Evolutionary conservation across 2,329 filamentous ascomycete species (phyloP), one percentile per base, ranked within the genome.

Genomic region (Sclerotiophoma versabilis): DNA sequence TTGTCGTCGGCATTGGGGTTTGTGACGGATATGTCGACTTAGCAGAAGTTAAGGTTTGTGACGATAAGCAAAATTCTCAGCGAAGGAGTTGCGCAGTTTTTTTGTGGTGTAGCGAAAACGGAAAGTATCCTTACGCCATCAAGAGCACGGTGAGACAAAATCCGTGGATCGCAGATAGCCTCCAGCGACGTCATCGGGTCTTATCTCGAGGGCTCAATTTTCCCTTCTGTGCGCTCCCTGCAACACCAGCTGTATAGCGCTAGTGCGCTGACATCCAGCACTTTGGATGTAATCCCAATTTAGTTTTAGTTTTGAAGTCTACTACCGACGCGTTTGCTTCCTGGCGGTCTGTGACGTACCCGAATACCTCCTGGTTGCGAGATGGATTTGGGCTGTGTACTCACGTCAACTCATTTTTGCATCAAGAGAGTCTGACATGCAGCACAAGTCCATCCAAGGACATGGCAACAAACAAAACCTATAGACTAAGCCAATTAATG

Each of bases 1-100:
- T 49, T 44, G 39, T 68, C 66, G 7, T 57, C 43, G n/a, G 56
- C 57, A 1, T 54, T 57, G 12, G 56, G 54, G 37, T 70, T 64
- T 3, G 60, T 65, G 17, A 75, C 74, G 1, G 66, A 72, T 22
- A 77, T 58, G 5, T 65, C 72, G 33, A 76, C 55, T 41, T 76
- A 71, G 64, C 75, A 77, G 45, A 50, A 34, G 25, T 43, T 43
- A 12, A 46, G 30, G 25, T 34, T 19, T 11, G 32, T 36, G 11
- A 46, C n/a, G 11, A 15, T 15, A 12, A 15, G 32, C 10, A 37
- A 36, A n/a, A 46, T 27, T 23, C 22, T 11, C 32, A 29, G 15
- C 2, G 15, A 2, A 8, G 32, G 22, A 2, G 43, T 46, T 10
- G 43, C 19, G n/a, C 36, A 27, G 19, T 45, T 19, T 3, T 17